These are phyloP conservation scores for Adansonia madagascariensis DNA, from an alignment of 441 rosid species.

Conservation along the genomic window DNA sequence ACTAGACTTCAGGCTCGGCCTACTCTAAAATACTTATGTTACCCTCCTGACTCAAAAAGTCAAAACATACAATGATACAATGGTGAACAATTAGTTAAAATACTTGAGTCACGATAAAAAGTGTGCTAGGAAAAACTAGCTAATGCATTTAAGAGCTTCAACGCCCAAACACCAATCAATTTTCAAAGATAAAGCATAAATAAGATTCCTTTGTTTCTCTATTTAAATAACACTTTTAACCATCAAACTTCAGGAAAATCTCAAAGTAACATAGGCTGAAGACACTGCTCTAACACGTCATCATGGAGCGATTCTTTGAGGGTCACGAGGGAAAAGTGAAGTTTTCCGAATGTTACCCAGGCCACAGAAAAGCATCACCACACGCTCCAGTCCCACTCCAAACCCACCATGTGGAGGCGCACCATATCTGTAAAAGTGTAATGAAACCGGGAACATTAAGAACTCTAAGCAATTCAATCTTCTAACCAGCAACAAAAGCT, in stretches of 20 bases:
- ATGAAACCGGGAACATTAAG: not conserved
- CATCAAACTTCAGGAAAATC: not conserved
- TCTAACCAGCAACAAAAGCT: not conserved
- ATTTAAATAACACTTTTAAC: not conserved
- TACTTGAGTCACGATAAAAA: not conserved
- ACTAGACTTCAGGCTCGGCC: not conserved
- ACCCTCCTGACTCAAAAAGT: not conserved
- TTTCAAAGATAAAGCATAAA: conserved; percentile 7
- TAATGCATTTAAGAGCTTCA: not conserved
- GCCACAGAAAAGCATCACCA: conserved; percentile 86
- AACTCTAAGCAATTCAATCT: not conserved
- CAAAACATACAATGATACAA: not conserved
- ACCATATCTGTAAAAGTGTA: conserved; percentile 54
- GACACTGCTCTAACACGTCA: not conserved
- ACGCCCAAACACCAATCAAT: not conserved
- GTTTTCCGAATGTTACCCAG: conserved; percentile 80
- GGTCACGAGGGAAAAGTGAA: conserved; percentile 91
- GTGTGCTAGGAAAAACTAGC: not conserved
- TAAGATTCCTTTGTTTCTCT: conserved; percentile 14
- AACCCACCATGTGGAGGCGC: conserved; percentile 91
- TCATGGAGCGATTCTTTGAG: conserved; percentile 70
- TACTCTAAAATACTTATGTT: not conserved
- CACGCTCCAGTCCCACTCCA: conserved; percentile 84
- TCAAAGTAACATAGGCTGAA: not conserved
- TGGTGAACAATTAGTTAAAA: not conserved